A percentile compares a stretch with the other conserved stretches of the same genome.
Conservation (phyloP, 2,329 filamentous ascomycete genomes). For the Thelonectria blattea region DNA sequence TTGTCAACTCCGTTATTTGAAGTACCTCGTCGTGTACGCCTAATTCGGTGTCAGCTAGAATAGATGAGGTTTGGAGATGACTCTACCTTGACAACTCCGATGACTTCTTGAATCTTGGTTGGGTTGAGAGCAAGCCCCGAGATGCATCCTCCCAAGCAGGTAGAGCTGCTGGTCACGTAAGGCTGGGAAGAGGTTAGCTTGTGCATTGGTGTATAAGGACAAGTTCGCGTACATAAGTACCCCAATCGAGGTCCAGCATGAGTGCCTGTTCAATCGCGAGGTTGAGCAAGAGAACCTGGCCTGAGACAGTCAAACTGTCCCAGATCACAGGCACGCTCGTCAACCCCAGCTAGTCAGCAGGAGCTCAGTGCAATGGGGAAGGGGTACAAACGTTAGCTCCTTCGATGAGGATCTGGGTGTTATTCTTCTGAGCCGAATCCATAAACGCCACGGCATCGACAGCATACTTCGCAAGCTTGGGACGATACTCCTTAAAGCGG, state of each 20-base stretch:
- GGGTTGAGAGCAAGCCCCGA: no score
- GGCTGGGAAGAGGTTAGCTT: background rate
- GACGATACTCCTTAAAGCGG: slow-evolving; percentile 64
- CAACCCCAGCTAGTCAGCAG: slow-evolving; percentile 41
- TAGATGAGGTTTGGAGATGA: no score
- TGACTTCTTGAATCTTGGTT: no score
- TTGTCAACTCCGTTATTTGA: no score
- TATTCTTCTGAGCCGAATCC: slow-evolving; percentile 61
- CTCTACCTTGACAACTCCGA: no score
- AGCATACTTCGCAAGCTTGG: slow-evolving; percentile 63
- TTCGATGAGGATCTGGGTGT: slow-evolving; percentile 69
- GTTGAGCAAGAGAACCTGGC: background rate
- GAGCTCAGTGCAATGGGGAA: background rate
- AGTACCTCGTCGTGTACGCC: no score
- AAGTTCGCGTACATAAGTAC: background rate
- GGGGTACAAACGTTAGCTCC: slow-evolving; percentile 56
- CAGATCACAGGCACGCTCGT: slow-evolving; percentile 21
- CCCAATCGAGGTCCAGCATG: slow-evolving; percentile 13
- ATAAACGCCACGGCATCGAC: slow-evolving; percentile 72
- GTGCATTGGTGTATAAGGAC: no score
- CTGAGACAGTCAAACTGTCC: slow-evolving; percentile 4
- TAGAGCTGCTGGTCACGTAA: background rate
- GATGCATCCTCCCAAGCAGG: no score
- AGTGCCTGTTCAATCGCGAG: slow-evolving; percentile 6
- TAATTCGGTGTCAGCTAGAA: no score